phyloP scores from a whole-genome alignment of 2,329 filamentous ascomycete genomes.

The Huntiella moniliformis region DNA sequence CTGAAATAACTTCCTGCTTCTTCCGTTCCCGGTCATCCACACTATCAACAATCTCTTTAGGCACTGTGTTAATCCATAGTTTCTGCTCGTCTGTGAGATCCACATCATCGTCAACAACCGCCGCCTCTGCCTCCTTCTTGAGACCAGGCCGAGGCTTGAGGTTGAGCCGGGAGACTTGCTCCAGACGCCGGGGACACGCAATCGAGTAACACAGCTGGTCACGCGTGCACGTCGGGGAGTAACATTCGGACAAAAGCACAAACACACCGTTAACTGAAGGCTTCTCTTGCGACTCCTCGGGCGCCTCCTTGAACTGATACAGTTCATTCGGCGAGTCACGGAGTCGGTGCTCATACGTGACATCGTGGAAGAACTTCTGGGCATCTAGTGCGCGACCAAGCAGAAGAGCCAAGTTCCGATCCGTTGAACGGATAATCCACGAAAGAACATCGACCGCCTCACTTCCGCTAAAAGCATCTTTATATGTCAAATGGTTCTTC shows the following conservation, averaged over 20 bases:
- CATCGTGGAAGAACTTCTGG: slow-evolving; percentile 98
- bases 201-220: slow-evolving; percentile 97
- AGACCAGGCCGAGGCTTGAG: slow-evolving; percentile 81
- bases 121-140: slow-evolving; percentile 40
- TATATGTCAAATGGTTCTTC: slow-evolving; percentile 94
- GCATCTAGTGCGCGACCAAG: slow-evolving; percentile 84
- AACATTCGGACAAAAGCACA: slow-evolving; percentile 88
- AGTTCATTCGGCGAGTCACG: slow-evolving; percentile 89
- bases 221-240: slow-evolving; percentile 89
- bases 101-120: slow-evolving; percentile 55
- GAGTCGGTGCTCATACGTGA: slow-evolving; percentile 89
- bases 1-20: slow-evolving; percentile 91
- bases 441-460: slow-evolving; percentile 91
- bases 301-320: slow-evolving; percentile 83
- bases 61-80: slow-evolving; percentile 96
- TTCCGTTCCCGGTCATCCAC: slow-evolving; percentile 89
- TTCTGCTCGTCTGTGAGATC: slow-evolving; percentile 90
- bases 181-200: slow-evolving; percentile 77
- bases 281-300: slow-evolving; percentile 58
- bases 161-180: slow-evolving; percentile 88
- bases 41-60: slow-evolving; percentile 81
- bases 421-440: slow-evolving; percentile 92
- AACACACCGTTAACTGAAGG: slow-evolving; percentile 80
- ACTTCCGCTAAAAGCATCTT: slow-evolving; percentile 87
- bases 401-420: slow-evolving; percentile 80